phyloP scores from a whole-genome alignment of 1,284 basidiomycete species.

The Psilocybe mexicana region DNA sequence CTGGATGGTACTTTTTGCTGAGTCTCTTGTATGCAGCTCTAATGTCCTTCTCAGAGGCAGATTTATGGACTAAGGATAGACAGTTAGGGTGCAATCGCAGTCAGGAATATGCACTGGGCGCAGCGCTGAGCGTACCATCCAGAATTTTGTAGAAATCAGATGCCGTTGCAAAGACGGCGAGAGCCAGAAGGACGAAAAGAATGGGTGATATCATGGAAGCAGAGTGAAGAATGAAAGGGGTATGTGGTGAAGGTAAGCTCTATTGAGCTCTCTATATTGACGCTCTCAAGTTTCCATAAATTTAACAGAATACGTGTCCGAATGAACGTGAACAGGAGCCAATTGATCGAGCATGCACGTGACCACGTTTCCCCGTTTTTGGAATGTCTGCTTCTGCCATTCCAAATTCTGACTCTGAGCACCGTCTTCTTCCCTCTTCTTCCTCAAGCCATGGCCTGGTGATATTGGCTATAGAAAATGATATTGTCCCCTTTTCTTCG shows the following conservation, averaged over 20 bases:
- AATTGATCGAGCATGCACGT: constrained; percentile 7
- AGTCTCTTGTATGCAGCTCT: constrained; percentile 89
- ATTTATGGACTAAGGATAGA: constrained; percentile 65
- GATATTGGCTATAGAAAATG: not conserved
- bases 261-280: constrained; percentile 7
- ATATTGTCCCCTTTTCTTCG: not conserved
- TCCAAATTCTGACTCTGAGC: not conserved
- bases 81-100: not conserved
- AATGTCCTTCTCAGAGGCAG: constrained; percentile 86
- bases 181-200: constrained; percentile 42
- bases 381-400: not conserved
- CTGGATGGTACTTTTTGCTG: constrained; percentile 89
- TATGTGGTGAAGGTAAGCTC: constrained; percentile 17
- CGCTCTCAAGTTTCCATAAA: constrained; percentile 12
- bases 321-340: constrained; percentile 11
- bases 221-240: constrained; percentile 22
- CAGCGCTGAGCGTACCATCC: constrained; percentile 62
- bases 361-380: not conserved
- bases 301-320: constrained; percentile 29
- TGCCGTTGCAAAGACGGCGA: constrained; percentile 52
- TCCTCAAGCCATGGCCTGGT: not conserved
- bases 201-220: constrained; percentile 34
- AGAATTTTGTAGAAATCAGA: constrained; percentile 76
- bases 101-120: constrained; percentile 31
- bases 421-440: not conserved